phyloP scores from a whole-genome alignment of 148 eudicot genomes.

The Hydrangea macrophylla region DNA sequence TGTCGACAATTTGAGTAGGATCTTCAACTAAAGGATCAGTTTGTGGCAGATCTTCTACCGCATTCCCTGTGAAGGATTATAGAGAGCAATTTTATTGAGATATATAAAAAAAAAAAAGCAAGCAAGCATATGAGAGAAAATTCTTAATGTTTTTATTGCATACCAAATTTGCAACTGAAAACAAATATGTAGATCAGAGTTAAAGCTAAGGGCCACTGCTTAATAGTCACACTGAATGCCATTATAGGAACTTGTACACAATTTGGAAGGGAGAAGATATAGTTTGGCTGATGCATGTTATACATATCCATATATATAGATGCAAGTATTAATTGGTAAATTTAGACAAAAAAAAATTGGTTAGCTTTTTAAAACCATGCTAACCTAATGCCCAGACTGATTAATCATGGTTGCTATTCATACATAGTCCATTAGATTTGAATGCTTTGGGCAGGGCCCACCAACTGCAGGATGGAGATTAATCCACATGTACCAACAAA shows the following conservation, averaged over 20 bases:
- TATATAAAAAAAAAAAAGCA: not conserved
- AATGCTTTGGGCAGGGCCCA: not conserved
- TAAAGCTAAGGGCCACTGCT: constrained; percentile 23
- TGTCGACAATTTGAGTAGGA: constrained; percentile 39
- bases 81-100: not conserved
- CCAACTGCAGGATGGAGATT: not conserved
- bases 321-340: not conserved
- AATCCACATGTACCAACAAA: not conserved
- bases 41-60: constrained; percentile 23
- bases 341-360: not conserved
- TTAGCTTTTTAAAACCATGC: not conserved
- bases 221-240: constrained; percentile 21
- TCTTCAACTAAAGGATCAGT: constrained; percentile 20
- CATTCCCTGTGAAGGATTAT: constrained; percentile 25
- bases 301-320: constrained; percentile 9
- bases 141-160: not conserved
- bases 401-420: not conserved
- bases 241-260: constrained; percentile 16
- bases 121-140: not conserved
- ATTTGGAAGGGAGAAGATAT: not conserved
- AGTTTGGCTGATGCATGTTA: no score
- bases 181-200: constrained; percentile 23
- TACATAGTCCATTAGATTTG: not conserved
- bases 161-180: constrained; percentile 29
- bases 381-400: not conserved